Base-by-base conservation (phyloP, 1,284 basidiomycete genomes). In the Wolfiporia cocos region DNA sequence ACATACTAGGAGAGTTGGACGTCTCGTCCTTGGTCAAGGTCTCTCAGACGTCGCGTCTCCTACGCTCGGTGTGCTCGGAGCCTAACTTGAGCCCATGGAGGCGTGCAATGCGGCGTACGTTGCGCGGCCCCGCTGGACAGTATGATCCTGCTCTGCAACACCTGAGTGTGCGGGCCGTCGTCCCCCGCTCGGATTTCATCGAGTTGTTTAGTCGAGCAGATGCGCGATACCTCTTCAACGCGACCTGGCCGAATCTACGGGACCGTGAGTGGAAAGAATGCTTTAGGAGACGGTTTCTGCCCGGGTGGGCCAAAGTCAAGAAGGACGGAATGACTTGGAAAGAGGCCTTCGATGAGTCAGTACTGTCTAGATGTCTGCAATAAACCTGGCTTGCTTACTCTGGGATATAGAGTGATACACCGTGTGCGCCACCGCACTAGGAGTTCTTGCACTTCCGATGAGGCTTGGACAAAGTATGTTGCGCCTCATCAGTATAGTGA, bases 381-480 rank as follows among this genome's bases (percentile, higher is more conserved):
- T 41, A 28, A 37, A 36, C 37, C 19, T 23, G 40, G 20, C 30
- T 35, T 29, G 15, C n/a, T n/a, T n/a, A n/a, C n/a, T n/a, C n/a
- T n/a, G n/a, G n/a, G n/a, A n/a, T 32, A 14, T 40, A 86, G 84
- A 53, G 57, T 75, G 21, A 61, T 87, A 41, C 67, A 74, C 52
- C 69, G 81, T 21, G 66, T 79, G 24, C 81, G 74, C 71, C 85
- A 87, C 57, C 74, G 85, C 38, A 73, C 68, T 54, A 68, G 66
- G 24, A 76, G 77, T 2, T 69, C 71, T 18, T 89, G 86, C 55
- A 86, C 84, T n/a, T 61, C 74, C 5, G 83, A 86, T 50, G 86
- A 89, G 62, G 68, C 83, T 18, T 89, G 86, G 86, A 88, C 85
- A 34, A 86, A 78, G 81, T 87, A 56, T 49, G 69, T 52, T 37